Evolutionary conservation across 2,329 filamentous ascomycete genomes (phyloP).

Genomic region (Parastagonospora nodorum): DNA sequence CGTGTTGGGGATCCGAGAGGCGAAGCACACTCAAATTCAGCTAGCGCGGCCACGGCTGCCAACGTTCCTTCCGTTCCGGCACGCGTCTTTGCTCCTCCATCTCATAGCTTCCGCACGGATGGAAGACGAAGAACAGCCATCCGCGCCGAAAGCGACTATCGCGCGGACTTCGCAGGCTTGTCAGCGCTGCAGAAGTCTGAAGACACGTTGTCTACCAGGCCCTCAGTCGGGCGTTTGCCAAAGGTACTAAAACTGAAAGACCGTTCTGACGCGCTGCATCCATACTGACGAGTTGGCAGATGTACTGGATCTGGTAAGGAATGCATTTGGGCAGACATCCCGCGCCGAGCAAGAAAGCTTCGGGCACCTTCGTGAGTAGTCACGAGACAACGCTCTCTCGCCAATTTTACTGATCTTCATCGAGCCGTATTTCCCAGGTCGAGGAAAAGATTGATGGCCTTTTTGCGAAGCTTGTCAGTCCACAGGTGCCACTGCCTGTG

Average conservation of each 20-base stretch:
- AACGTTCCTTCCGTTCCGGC: conserved; percentile 11
- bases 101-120: conserved; percentile 16
- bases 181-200: conserved; percentile 39
- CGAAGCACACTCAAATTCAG: too few species aligned
- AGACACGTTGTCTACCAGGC: conserved; percentile 42
- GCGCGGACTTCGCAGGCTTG: conserved; percentile 38
- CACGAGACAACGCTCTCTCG: background rate
- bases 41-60: background rate
- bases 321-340: conserved; percentile 39
- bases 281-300: conserved; percentile 16
- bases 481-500: background rate
- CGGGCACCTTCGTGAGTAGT: conserved; percentile 40
- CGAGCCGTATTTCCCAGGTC: conserved; percentile 42
- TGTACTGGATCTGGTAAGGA: conserved; percentile 32
- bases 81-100: background rate
- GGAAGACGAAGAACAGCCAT: conserved; percentile 28
- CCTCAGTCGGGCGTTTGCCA: conserved; percentile 33
- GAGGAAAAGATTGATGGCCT: conserved; percentile 44
- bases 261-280: background rate
- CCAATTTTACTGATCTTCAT: background rate
- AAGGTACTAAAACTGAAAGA: conserved; percentile 23
- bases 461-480: conserved; percentile 34
- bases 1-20: too few species aligned
- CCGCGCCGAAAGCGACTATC: conserved; percentile 11
- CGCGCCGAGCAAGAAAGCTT: conserved; percentile 29